Evolutionary conservation across 208 protist genomes (phyloP).

Genomic region (Porcisia hertigi): DNA sequence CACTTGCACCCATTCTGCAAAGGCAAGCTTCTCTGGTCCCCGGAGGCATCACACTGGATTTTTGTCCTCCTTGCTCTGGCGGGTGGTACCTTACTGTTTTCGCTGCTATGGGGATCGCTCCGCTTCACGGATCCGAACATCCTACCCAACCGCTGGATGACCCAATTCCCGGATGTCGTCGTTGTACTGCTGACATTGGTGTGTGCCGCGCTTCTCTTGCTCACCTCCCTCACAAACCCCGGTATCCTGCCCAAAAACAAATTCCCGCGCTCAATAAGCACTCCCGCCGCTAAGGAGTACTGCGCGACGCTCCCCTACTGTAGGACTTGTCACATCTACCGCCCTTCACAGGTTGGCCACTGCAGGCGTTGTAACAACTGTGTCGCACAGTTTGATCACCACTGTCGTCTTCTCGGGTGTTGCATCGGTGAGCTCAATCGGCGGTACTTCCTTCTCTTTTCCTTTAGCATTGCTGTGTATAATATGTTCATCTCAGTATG

Average conservation of each 20-base stretch:
- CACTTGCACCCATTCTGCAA: conserved; percentile 28
- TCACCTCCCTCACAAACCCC: conserved; percentile 30
- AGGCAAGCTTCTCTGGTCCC: conserved; percentile 27
- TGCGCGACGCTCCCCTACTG: conserved; percentile 33
- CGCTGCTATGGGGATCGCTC: conserved; percentile 33
- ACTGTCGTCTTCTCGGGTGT: conserved; percentile 35
- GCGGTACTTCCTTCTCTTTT: conserved; percentile 36
- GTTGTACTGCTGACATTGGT: conserved; percentile 14
- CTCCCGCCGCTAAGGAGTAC: conserved; percentile 19
- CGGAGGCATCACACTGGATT: conserved; percentile 34
- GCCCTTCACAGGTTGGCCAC: conserved; percentile 29
- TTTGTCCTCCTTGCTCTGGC: conserved; percentile 17
- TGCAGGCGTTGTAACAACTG: conserved; percentile 37
- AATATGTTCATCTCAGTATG: conserved; percentile 16
- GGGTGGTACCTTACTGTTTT: conserved; percentile 18
- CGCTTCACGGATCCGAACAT: conserved; percentile 28
- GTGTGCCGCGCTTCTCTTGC: conserved; percentile 19
- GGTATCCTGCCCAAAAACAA: conserved; percentile 31
- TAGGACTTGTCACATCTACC: conserved; percentile 33
- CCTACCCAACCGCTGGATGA: conserved; percentile 21
- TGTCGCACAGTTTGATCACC: conserved; percentile 31
- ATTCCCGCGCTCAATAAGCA: conserved; percentile 9
- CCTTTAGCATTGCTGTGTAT: conserved; percentile 12
- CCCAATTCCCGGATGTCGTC: conserved; percentile 24
- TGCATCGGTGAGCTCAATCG: conserved; percentile 35